phyloP scores from a whole-genome alignment of 805 yeast genomes.

The Ogataea dorogensis region DNA sequence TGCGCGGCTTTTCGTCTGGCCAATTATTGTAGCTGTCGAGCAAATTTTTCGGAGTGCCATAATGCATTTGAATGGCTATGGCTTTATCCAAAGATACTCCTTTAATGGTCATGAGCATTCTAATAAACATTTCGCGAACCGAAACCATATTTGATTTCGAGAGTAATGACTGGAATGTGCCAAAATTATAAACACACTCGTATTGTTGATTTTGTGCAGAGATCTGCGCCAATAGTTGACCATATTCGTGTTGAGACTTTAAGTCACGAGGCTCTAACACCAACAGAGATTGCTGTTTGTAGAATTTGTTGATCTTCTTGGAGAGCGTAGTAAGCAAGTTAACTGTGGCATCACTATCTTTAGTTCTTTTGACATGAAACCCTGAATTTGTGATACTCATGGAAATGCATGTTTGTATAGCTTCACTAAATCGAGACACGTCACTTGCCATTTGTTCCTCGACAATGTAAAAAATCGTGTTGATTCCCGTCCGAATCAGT shows the following conservation, averaged over 20 bases:
- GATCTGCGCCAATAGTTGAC: constrained; percentile 40
- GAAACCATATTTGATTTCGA: constrained; percentile 70
- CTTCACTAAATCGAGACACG: constrained; percentile 50
- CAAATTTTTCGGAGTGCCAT: constrained; percentile 67
- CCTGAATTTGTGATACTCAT: constrained; percentile 62
- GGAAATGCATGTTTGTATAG: constrained; percentile 75
- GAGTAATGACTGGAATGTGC: constrained; percentile 63
- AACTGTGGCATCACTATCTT: constrained; percentile 72
- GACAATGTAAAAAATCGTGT: constrained; percentile 68
- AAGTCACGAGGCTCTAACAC: constrained; percentile 54
- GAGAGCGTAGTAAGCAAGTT: constrained; percentile 54
- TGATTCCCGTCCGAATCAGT: constrained; percentile 64
- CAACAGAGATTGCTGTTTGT: constrained; percentile 39
- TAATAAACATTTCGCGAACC: constrained; percentile 69
- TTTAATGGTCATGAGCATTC: constrained; percentile 72
- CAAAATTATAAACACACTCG: constrained; percentile 47
- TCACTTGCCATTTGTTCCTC: constrained; percentile 66
- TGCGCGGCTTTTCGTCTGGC: constrained; percentile 27
- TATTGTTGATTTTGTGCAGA: constrained; percentile 26
- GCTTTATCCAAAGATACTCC: constrained; percentile 91
- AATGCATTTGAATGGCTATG: constrained; percentile 63
- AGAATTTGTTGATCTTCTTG: constrained; percentile 39
- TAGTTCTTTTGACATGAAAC: constrained; percentile 67
- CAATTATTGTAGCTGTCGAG: constrained; percentile 43
- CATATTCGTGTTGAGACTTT: constrained; percentile 50